phyloP scores from a whole-genome alignment of 345 rosid species.

The Cardamine resedifolia region DNA sequence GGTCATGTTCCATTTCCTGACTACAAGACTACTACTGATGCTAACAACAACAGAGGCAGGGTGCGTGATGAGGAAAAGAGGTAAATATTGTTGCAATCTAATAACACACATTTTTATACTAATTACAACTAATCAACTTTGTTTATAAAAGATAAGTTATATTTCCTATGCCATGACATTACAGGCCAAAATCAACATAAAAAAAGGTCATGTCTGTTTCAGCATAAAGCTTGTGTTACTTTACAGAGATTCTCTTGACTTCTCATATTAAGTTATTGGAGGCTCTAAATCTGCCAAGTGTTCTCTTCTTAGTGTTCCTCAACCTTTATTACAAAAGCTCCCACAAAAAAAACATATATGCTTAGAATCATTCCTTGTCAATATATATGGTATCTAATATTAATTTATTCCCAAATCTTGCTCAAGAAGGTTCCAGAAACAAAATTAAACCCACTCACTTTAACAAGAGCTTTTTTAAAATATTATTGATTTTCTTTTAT shows the following conservation, averaged over 20 bases:
- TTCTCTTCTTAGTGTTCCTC: slow-evolving; percentile 30
- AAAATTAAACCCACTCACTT: background rate
- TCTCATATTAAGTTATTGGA: slow-evolving; percentile 20
- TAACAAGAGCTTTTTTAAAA: background rate
- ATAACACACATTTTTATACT: background rate
- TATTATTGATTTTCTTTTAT: background rate
- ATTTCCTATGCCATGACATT: slow-evolving; percentile 27
- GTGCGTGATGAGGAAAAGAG: slow-evolving; percentile 42
- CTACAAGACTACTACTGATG: slow-evolving; percentile 55
- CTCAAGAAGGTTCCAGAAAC: slow-evolving; percentile 22
- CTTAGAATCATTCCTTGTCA: slow-evolving; percentile 26
- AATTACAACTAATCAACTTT: slow-evolving; percentile 11
- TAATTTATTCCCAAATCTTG: slow-evolving; percentile 9
- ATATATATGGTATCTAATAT: slow-evolving; percentile 5
- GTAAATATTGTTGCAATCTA: too few relatives aligned
- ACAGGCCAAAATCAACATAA: background rate
- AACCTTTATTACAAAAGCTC: slow-evolving; percentile 4
- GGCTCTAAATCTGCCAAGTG: slow-evolving; percentile 33
- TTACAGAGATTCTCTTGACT: slow-evolving; percentile 39
- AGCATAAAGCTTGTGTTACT: slow-evolving; percentile 32
- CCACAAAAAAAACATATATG: background rate
- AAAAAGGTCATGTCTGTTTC: slow-evolving; percentile 26
- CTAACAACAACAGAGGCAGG: slow-evolving; percentile 39
- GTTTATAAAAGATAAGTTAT: slow-evolving; percentile 15
- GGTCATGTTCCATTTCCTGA: slow-evolving; percentile 85